These are phyloP conservation scores for Ganoderma leucocontextum DNA, from an alignment of 1,284 basidiomycete species.

Conservation along the genomic window DNA sequence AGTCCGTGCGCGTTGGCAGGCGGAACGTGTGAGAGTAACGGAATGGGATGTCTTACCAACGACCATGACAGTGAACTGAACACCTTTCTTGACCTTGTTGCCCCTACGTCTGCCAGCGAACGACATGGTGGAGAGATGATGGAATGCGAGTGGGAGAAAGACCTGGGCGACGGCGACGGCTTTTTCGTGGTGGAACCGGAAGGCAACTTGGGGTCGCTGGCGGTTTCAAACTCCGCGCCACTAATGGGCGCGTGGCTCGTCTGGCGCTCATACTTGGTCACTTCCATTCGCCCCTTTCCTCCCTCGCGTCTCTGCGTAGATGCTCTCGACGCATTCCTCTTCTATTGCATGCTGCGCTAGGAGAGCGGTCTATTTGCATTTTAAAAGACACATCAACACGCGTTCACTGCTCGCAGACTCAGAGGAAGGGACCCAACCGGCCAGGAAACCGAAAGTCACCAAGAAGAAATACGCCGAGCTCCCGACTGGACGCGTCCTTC, in stretches of 20 bases:
- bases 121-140: constrained; percentile 63
- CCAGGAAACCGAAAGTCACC: constrained; percentile 41
- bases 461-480: constrained; percentile 66
- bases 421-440: constrained; percentile 8
- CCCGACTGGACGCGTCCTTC: constrained; percentile 52
- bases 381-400: constrained; percentile 11
- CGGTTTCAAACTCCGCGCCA: constrained; percentile 41
- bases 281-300: constrained; percentile 18
- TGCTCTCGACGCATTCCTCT: constrained; percentile 25
- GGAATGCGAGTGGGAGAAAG: constrained; percentile 32
- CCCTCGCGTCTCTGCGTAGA: constrained; percentile 23
- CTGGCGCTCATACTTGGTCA: constrained; percentile 13
- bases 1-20: constrained; percentile 34
- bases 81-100: constrained; percentile 97
- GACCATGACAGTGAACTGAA: constrained; percentile 78
- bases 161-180: constrained; percentile 52
- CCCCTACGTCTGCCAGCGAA: constrained; percentile 87
- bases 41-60: constrained; percentile 74
- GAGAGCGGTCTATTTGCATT: constrained; percentile 13
- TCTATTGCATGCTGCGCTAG: constrained; percentile 27
- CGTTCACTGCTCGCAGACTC: constrained; percentile 2
- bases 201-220: constrained; percentile 36
- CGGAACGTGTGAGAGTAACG: constrained; percentile 15
- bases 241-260: constrained; percentile 21
- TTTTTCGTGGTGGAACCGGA: constrained; percentile 34